A percentile compares a stretch with the other conserved stretches of the same genome.
phyloP scores from a whole-genome alignment of 2,329 filamentous ascomycete genomes.

The Trichophyton schoenleinii region DNA sequence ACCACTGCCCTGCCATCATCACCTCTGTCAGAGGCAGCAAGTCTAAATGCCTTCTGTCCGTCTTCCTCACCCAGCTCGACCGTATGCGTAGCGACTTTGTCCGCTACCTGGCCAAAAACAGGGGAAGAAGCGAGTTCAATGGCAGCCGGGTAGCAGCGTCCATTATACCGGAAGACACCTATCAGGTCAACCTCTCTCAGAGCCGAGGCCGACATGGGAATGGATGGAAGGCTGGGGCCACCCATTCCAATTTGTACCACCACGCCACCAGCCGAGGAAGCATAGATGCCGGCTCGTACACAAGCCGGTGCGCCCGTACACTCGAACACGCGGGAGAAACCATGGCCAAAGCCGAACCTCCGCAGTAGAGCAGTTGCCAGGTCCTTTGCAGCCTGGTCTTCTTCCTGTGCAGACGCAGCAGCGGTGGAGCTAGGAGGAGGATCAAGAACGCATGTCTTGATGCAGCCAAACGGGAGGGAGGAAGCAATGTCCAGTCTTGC shows the following conservation, averaged over 20 bases:
- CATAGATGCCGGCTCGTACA: slow-evolving; percentile 35
- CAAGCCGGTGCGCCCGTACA: slow-evolving; percentile 36
- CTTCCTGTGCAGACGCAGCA: slow-evolving; percentile 18
- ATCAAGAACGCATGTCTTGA: slow-evolving; percentile 16
- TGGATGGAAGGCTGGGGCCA: slow-evolving; percentile 38
- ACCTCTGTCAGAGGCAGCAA: slow-evolving; percentile 40
- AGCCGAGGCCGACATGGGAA: slow-evolving; percentile 43
- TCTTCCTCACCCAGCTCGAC: slow-evolving; percentile 34
- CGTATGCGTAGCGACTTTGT: slow-evolving; percentile 43
- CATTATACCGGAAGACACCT: slow-evolving; percentile 45
- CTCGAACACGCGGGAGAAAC: slow-evolving; percentile 35
- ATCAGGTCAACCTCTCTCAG: slow-evolving; percentile 45
- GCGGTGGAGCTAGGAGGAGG: background rate
- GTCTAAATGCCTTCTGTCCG: slow-evolving; percentile 40
- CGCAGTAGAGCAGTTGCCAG: slow-evolving; percentile 24
- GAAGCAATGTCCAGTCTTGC: slow-evolving; percentile 44
- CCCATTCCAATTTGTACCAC: slow-evolving; percentile 47
- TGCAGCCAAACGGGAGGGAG: slow-evolving; percentile 26
- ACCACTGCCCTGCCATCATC: slow-evolving; percentile 41
- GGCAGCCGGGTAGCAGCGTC: slow-evolving; percentile 41
- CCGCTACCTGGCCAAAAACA: slow-evolving; percentile 36
- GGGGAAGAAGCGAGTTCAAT: slow-evolving; percentile 42
- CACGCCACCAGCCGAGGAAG: slow-evolving; percentile 37
- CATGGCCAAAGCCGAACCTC: slow-evolving; percentile 18
- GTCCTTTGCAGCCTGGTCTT: slow-evolving; percentile 22